Base-by-base conservation (phyloP, 1,284 basidiomycete species). In the Boletus sp. region DNA sequence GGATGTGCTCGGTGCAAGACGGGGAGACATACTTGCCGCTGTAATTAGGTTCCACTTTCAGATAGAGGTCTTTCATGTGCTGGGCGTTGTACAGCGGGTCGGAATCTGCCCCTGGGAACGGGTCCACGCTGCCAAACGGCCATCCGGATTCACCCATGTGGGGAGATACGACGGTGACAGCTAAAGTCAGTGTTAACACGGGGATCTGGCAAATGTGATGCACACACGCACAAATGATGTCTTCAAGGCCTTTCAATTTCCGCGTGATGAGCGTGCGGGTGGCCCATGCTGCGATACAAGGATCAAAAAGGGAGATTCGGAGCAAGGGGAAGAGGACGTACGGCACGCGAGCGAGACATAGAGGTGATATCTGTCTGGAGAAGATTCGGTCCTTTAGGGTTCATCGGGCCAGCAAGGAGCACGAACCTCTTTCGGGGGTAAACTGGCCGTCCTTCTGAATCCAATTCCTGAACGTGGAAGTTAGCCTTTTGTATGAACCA, bases 211-310 rank as follows among this genome's bases (percentile, higher is more conserved):
- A 12, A n/a, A 19, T 12, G 34, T 3, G 37, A 39, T n/a, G 45
- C 5, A 33, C 19, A 67, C 81, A 67, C 81, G 71, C 58, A 88
- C 91, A 76, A 52, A 96, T 81, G 53, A 91, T 73, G 33, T 86
- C 77, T 57, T 98, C 89, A 30, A 99, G 77, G 1, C 94, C 93
- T 69, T 98, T 98, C 57, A 99, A 77, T 67, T 91, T 81, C 57
- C 94, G 80, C 4, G 88, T 77, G 58, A 99, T 97, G 48, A 98
- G 72, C 2, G 93, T 78, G 54, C 95, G 80, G 43, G 93, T 93
- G 0, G 95, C 95, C 94, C 95, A 98, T 5, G 94, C 85, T 88
- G 36, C 3, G 34, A 25, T 2, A 54, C 22, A 17, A 22, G 49
- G 23, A 26, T 41, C 39, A 32, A 30, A 30, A 25, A 44, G 13